Conservation (phyloP, 1,139 yeast genomes). For the Magnusiomyces suaveolens region DNA sequence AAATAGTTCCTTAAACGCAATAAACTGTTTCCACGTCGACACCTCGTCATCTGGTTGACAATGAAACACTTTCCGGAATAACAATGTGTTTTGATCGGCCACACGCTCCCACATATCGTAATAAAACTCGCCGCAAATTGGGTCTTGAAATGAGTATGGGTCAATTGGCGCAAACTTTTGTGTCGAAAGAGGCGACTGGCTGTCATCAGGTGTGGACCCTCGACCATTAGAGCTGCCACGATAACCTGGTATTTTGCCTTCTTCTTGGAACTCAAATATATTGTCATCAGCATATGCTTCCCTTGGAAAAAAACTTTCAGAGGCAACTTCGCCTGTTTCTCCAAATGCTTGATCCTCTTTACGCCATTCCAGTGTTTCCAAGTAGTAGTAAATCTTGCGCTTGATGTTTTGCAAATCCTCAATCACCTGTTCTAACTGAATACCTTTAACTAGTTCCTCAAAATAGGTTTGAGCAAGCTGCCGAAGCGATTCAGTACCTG, state of each 20-base stretch:
- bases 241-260: background rate
- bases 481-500: conserved; percentile 47
- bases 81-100: conserved; percentile 73
- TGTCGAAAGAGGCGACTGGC: background rate
- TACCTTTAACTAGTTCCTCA: conserved; percentile 14
- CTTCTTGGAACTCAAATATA: conserved; percentile 4
- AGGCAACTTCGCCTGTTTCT: background rate
- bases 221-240: background rate
- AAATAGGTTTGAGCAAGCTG: conserved; percentile 31
- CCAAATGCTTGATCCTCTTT: conserved; percentile 7
- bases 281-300: conserved; percentile 2
- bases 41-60: conserved; percentile 92
- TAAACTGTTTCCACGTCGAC: conserved; percentile 81
- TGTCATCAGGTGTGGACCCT: no score
- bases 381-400: conserved; percentile 14
- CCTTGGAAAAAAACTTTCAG: conserved; percentile 2
- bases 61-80: conserved; percentile 79
- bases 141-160: conserved; percentile 84
- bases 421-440: conserved; percentile 9
- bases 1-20: conserved; percentile 41
- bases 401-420: conserved; percentile 12
- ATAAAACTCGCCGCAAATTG: conserved; percentile 64
- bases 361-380: conserved; percentile 14
- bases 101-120: conserved; percentile 82
- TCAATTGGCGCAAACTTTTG: conserved; percentile 45